Base-by-base conservation (phyloP, 2,329 filamentous ascomycete species). In the Sporothrix luriei region DNA sequence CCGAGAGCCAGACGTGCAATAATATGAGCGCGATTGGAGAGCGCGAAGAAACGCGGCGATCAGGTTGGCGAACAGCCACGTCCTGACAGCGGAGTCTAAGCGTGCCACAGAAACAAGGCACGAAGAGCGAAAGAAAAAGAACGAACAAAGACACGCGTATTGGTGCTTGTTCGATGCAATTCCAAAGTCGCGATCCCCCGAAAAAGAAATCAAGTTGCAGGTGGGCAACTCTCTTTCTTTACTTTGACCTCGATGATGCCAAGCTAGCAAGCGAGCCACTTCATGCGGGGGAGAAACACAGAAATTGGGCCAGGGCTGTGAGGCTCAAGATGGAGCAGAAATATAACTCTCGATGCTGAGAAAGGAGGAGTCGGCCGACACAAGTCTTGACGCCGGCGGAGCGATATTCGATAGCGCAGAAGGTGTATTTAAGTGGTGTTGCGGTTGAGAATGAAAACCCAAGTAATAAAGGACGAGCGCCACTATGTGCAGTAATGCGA, bases 191-290 rank as follows among this genome's bases (percentile, higher is more conserved):
- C 66, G 65, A 38, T 51, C 54, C 66, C 26, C n/a, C 16, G 26
- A 33, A 51, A 16, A 7, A 26, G 11, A 46, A 19, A 3, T 54
- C 14, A 21, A 33, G 21, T 19, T 19, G 21, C n/a, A 38, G 57
- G 14, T 29, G 38, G 14, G 59, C 59, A 13, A 62, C 40, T 29
- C 43, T 62, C 4, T 62, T 48, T 46, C 11, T 19, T 59, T 19
- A 19, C 26, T 1, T 46, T 26, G 76, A 73, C 73, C 72, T 70
- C 72, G 72, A 74, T 76, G 74, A 55, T 38, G 68, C 49, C 48
- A 48, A 43, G 26, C 11, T 43, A 49, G 48, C 49, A n/a, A 26
- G 16, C 11, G 33, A 46, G 26, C 43, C 46, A 54, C 62, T 67
- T 70, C 68, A 70, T 70, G 54, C 33, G 55, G 52, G 43, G 33